A percentile compares a stretch with the other conserved stretches of the same genome.
Evolutionary conservation across 306 rosid genomes (phyloP).

Genomic region (Acmispon strigosus): DNA sequence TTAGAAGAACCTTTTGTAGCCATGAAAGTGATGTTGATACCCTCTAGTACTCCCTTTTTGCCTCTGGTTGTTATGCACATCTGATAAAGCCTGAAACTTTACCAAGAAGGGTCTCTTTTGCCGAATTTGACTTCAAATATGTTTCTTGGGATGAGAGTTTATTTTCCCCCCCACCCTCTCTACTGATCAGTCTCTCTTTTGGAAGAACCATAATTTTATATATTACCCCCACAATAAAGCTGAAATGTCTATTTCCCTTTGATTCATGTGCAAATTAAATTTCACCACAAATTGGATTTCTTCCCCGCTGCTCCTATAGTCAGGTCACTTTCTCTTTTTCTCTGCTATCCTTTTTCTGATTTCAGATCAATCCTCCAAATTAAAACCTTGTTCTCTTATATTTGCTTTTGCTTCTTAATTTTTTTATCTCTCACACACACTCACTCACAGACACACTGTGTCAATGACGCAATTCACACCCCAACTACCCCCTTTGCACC

Average conservation of each 20-base stretch:
- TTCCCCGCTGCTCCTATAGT: slow-evolving; percentile 41
- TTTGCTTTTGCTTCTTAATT: background rate
- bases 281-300: slow-evolving; percentile 25
- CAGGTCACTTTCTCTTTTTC: slow-evolving; percentile 54
- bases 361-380: background rate
- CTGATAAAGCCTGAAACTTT: slow-evolving; percentile 35
- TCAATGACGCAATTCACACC: slow-evolving; percentile 72
- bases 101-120: slow-evolving; percentile 34
- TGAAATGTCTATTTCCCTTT: slow-evolving; percentile 29
- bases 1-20: slow-evolving; percentile 24
- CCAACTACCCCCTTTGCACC: slow-evolving; percentile 36
- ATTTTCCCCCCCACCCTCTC: background rate
- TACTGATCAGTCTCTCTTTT: slow-evolving; percentile 32
- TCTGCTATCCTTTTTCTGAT: background rate
- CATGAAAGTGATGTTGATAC: slow-evolving; percentile 15
- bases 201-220: slow-evolving; percentile 9
- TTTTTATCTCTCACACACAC: background rate
- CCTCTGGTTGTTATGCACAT: slow-evolving; percentile 6
- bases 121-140: slow-evolving; percentile 34
- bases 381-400: background rate
- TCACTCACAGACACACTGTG: background rate
- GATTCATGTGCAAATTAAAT: background rate
- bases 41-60: background rate
- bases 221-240: background rate
- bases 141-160: slow-evolving; percentile 28